phyloP scores from a whole-genome alignment of 306 rosid species.

The Lithocarpus polystachyus region DNA sequence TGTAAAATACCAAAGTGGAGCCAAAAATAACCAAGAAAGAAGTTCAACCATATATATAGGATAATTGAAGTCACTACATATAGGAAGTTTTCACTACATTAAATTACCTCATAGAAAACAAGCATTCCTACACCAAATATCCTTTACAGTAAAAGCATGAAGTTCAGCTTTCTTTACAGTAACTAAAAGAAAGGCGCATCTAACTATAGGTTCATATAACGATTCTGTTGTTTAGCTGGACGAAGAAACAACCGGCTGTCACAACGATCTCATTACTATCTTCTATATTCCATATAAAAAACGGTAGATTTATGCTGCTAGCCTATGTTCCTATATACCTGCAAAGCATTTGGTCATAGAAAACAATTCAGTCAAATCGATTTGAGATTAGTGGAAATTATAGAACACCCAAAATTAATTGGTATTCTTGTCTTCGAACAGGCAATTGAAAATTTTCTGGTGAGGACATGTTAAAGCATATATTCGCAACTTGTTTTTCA shows the following conservation, averaged over 20 bases:
- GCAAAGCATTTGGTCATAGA: constrained; percentile 23
- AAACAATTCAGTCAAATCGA: background rate
- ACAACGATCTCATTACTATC: constrained; percentile 22
- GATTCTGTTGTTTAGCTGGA: constrained; percentile 43
- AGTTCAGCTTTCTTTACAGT: constrained; percentile 33
- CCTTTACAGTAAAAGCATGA: constrained; percentile 26
- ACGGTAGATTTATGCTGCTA: constrained; percentile 25
- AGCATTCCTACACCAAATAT: constrained; percentile 22
- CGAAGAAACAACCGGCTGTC: constrained; percentile 36
- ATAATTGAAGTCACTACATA: background rate
- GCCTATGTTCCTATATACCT: constrained; percentile 40
- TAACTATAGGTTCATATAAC: constrained; percentile 23
- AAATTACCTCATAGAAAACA: constrained; percentile 23
- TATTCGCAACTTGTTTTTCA: background rate
- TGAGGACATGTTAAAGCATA: background rate
- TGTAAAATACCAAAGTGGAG: background rate
- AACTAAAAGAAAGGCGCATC: constrained; percentile 26
- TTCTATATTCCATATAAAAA: constrained; percentile 20
- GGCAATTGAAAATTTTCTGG: background rate
- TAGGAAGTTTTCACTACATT: constrained; percentile 29
- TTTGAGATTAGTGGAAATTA: background rate
- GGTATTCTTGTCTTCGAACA: background rate
- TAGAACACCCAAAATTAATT: background rate
- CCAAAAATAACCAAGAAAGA: background rate
- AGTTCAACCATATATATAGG: constrained; percentile 23